Conservation (phyloP, 331 rosid genomes). For the Stylosanthes scabra region DNA sequence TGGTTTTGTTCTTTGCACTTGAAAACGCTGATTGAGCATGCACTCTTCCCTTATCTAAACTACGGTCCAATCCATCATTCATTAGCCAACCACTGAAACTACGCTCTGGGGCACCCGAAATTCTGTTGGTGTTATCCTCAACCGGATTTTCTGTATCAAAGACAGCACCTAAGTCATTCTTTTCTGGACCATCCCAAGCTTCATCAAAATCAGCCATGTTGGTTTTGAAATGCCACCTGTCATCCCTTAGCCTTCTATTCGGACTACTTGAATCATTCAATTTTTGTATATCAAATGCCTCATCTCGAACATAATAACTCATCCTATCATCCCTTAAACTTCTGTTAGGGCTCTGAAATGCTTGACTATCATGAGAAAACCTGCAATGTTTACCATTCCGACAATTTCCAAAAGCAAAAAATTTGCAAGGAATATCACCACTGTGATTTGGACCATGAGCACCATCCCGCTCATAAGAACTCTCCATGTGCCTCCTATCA, state of each 20-base stretch:
- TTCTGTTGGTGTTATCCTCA: conserved; percentile 50
- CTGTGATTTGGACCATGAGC: conserved; percentile 57
- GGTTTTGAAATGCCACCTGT: conserved; percentile 53
- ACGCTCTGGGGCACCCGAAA: conserved; percentile 44
- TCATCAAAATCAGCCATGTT: conserved; percentile 51
- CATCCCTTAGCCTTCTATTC: conserved; percentile 62
- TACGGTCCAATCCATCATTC: conserved; percentile 57
- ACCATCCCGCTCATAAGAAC: conserved; percentile 58
- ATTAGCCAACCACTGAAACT: conserved; percentile 59
- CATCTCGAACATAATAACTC: conserved; percentile 55
- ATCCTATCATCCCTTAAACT: conserved; percentile 65
- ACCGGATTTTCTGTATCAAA: conserved; percentile 48
- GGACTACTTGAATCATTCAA: conserved; percentile 62
- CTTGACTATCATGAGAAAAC: conserved; percentile 81
- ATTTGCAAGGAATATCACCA: conserved; percentile 73
- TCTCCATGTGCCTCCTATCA: conserved; percentile 61
- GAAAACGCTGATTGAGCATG: conserved; percentile 47
- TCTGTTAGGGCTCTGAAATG: conserved; percentile 64
- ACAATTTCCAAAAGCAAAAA: conserved; percentile 84
- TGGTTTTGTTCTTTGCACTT: conserved; percentile 61
- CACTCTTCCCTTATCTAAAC: conserved; percentile 54
- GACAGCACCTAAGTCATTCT: conserved; percentile 48
- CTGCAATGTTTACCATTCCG: conserved; percentile 86
- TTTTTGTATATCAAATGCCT: conserved; percentile 51
- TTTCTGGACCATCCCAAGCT: conserved; percentile 55